Base-by-base conservation (phyloP, 1,284 basidiomycete species). In the Cryptococcus depauperatus region DNA sequence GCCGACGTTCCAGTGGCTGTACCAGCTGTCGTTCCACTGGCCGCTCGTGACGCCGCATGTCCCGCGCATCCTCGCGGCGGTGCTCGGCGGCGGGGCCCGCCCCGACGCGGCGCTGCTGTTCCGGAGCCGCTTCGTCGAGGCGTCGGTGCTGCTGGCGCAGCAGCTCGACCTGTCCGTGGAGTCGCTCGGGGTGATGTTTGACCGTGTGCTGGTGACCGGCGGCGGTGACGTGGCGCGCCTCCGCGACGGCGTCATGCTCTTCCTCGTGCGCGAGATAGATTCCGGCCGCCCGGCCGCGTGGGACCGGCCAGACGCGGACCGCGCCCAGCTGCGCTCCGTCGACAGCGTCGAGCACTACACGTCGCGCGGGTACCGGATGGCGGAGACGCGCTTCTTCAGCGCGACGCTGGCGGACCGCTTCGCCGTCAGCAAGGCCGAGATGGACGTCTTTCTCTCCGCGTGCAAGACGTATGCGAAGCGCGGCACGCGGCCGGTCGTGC, bases 171-270 rank as follows among this genome's bases (percentile, higher is more conserved):
- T 75, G 18, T 68, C 74, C 0, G 62, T 75, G 40, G 68, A 73
- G 50, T 62, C 69, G 25, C 75, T 91, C 42, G 87, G 89, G 3
- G 75, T 75, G 26, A 72, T 91, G 48, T 75, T 75, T 55, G 74
- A 75, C 57, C 70, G 71, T 41, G 71, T 74, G 18, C 57, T 75
- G 21, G 71, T 70, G 5, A 75, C 74, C 16, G 74, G 74, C 30
- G 66, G 68, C 52, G 68, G 66, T 50, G 67, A 69, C 55, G 66
- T 63, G n/a, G 56, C 69, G 39, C 51, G 55, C 43, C 51, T 69
- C 34, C 58, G 61, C 26, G 71, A 74, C 51, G 73, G 74, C 58
- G 71, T 73, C 52, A 72, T 75, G 70, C 66, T 75, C 25, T 73
- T 76, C 62, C 61, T 76, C 19, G 74, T 75, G 5, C 66, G 74